A percentile compares a stretch with the other conserved stretches of the same genome.
These are phyloP conservation scores for Hypocrella siamensis DNA, from an alignment of 2,329 filamentous ascomycete species.

Conservation along the genomic window DNA sequence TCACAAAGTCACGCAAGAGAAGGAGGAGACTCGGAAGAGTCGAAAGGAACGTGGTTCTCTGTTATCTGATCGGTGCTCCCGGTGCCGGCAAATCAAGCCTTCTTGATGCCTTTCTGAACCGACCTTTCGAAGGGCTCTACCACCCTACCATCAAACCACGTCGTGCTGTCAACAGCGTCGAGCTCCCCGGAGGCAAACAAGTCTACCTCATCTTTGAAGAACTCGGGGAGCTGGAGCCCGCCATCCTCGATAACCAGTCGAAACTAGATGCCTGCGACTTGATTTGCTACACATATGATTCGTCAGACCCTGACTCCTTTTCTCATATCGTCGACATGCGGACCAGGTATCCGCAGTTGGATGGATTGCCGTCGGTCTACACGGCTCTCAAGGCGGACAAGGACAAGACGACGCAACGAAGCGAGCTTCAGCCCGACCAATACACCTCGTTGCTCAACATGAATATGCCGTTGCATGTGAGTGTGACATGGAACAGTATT, in stretches of 20 bases:
- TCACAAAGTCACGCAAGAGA: constrained; percentile 82
- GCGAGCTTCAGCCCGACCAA: constrained; percentile 79
- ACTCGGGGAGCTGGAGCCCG: constrained; percentile 86
- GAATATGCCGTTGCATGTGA: constrained; percentile 84
- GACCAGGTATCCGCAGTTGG: constrained; percentile 63
- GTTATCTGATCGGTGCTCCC: constrained; percentile 77
- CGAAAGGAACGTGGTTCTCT: constrained; percentile 86
- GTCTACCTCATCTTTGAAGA: constrained; percentile 94
- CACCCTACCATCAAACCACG: constrained; percentile 90
- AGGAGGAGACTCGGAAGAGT: constrained; percentile 69
- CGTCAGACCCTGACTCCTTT: constrained; percentile 91
- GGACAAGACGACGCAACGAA: constrained; percentile 92
- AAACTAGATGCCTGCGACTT: constrained; percentile 90
- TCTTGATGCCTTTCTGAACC: constrained; percentile 78
- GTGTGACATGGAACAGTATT: constrained; percentile 86
- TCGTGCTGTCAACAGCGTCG: constrained; percentile 88
- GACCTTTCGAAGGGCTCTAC: constrained; percentile 71
- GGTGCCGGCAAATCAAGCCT: constrained; percentile 84
- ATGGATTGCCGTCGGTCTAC: constrained; percentile 82
- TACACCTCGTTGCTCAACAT: constrained; percentile 78
- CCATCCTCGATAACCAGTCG: constrained; percentile 78
- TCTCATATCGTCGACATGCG: constrained; percentile 75
- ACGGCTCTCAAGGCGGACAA: constrained; percentile 88
- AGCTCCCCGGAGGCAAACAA: constrained; percentile 89
- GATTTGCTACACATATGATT: constrained; percentile 92